phyloP scores from a whole-genome alignment of 805 yeast genomes.

The Nakazawaea anatomiae region DNA sequence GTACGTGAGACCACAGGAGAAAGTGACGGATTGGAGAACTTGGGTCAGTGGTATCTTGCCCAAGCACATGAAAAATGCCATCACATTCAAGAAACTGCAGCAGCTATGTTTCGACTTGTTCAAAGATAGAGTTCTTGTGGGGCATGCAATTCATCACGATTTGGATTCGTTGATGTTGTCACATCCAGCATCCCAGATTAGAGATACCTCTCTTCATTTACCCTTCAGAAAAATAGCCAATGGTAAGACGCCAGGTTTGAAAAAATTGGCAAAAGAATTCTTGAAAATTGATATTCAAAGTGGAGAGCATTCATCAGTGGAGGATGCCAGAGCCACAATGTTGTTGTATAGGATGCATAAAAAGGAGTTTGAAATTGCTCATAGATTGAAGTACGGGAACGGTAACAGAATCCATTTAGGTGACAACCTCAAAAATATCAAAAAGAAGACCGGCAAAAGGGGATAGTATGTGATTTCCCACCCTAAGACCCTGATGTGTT shows the following conservation, averaged over 20 bases:
- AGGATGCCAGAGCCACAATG: conserved; percentile 90
- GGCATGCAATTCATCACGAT: conserved; percentile 84
- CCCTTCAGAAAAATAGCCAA: conserved; percentile 54
- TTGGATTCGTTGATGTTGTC: conserved; percentile 58
- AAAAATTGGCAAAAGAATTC: conserved; percentile 53
- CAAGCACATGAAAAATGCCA: conserved; percentile 59
- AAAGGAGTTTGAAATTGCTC: conserved; percentile 50
- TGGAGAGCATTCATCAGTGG: conserved; percentile 80
- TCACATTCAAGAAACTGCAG: conserved; percentile 64
- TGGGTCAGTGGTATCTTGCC: conserved; percentile 87
- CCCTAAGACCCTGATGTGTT: too few species aligned
- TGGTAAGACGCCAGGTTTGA: conserved; percentile 72
- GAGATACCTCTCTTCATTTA: conserved; percentile 69
- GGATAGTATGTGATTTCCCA: not conserved
- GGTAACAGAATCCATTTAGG: not conserved
- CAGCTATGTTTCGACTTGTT: conserved; percentile 45
- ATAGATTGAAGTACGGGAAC: conserved; percentile 21
- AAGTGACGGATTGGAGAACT: conserved; percentile 87
- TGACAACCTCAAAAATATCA: not conserved
- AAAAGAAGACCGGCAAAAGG: not conserved
- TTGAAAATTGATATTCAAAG: conserved; percentile 59
- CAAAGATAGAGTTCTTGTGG: conserved; percentile 57
- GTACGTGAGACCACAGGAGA: conserved; percentile 69
- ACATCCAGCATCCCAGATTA: conserved; percentile 55
- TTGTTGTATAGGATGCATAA: conserved; percentile 59